A percentile compares a stretch with the other conserved stretches of the same genome.
phyloP scores from a whole-genome alignment of 305 asterid species.

The Coffea humblotiana region DNA sequence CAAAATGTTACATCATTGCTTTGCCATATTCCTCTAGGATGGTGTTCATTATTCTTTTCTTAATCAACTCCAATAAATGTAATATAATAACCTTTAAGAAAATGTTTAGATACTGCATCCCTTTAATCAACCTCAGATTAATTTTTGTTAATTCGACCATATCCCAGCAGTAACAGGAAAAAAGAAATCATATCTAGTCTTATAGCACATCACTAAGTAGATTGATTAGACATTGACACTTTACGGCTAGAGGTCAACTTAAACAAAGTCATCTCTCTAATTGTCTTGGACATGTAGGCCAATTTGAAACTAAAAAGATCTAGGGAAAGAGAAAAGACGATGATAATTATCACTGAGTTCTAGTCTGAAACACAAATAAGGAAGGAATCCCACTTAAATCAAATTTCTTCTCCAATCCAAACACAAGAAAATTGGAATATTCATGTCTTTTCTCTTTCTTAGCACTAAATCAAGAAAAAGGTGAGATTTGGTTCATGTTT shows the following conservation, averaged over 20 bases:
- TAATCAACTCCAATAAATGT: neutral
- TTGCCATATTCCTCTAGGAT: neutral
- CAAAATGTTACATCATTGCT: constrained; percentile 4
- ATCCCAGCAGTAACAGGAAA: neutral
- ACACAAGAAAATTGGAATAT: neutral
- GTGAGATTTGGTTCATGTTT: neutral
- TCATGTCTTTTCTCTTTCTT: neutral
- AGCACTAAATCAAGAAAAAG: neutral
- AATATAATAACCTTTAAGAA: neutral
- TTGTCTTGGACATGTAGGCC: neutral
- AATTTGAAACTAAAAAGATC: neutral
- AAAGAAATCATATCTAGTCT: neutral
- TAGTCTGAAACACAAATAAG: neutral
- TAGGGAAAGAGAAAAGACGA: neutral
- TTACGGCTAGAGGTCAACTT: neutral
- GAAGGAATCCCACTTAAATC: neutral
- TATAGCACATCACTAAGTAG: neutral
- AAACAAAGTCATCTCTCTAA: neutral
- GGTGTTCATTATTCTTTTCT: neutral
- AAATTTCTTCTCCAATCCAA: neutral
- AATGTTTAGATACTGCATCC: neutral
- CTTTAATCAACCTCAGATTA: neutral
- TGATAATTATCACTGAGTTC: neutral
- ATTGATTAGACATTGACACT: neutral
- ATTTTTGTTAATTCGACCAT: neutral